Evolutionary conservation across 345 rosid genomes (phyloP).

Genomic region (Turritis glabra): DNA sequence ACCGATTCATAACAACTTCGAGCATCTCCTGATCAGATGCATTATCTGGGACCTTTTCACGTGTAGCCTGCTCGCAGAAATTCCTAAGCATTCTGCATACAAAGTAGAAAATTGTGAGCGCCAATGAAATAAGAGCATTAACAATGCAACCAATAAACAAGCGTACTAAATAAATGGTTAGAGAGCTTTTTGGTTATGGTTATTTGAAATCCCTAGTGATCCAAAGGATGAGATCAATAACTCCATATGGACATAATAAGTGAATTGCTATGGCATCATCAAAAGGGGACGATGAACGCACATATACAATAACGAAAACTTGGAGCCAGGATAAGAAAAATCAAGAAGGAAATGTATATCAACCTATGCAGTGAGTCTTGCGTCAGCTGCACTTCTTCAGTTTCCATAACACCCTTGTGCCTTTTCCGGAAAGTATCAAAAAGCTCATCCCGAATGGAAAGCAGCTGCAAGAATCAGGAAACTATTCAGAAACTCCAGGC

Average conservation of each 20-base stretch:
- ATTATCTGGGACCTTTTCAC: conserved; percentile 65
- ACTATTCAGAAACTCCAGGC: conserved; percentile 16
- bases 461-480: conserved; percentile 51
- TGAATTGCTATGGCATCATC: background rate
- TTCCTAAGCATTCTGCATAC: conserved; percentile 79
- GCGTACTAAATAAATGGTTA: background rate
- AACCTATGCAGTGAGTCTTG: conserved; percentile 84
- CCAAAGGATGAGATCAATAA: background rate
- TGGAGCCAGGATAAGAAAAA: conserved; percentile 3
- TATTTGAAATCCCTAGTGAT: background rate
- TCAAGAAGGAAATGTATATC: conserved; percentile 15
- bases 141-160: background rate
- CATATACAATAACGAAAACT: background rate
- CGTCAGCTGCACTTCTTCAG: conserved; percentile 86
- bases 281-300: background rate
- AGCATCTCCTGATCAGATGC: conserved; percentile 93
- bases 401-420: conserved; percentile 88
- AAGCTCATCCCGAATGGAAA: conserved; percentile 89
- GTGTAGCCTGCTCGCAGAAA: conserved; percentile 81
- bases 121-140: background rate
- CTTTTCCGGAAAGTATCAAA: conserved; percentile 94
- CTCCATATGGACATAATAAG: conserved; percentile 17
- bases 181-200: background rate
- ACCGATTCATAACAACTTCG: conserved; percentile 91
- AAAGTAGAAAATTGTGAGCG: conserved; percentile 15